phyloP scores from a whole-genome alignment of 352 stramenopile species.

The Aphanomyces cochlioides region DNA sequence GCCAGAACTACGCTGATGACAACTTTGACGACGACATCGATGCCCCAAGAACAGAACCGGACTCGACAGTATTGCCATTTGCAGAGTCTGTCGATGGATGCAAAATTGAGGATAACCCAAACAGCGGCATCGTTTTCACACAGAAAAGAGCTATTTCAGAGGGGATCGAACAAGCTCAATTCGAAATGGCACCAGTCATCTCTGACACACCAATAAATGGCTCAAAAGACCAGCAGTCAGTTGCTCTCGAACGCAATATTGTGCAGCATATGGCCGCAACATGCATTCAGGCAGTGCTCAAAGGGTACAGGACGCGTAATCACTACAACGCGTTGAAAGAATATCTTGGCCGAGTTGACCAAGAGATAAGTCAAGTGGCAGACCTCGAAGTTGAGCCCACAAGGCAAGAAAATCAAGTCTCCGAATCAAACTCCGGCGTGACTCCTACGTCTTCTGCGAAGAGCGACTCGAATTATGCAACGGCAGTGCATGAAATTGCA shows the following conservation, averaged over 20 bases:
- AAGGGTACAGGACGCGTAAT: not conserved
- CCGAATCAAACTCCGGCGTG: no score
- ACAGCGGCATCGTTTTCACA: not conserved
- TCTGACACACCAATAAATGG: not conserved
- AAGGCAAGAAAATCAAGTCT: conserved; percentile 17
- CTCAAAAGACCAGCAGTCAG: not conserved
- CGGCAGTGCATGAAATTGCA: conserved; percentile 41
- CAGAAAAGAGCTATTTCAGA: not conserved
- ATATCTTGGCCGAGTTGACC: not conserved
- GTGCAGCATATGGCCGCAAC: not conserved
- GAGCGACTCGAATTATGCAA: conserved; percentile 29
- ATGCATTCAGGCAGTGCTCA: conserved; percentile 4
- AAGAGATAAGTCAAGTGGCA: not conserved
- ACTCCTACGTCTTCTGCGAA: no score
- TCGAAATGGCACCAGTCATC: no score
- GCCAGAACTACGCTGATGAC: no score
- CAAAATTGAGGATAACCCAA: not conserved
- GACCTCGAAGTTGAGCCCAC: not conserved
- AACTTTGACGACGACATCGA: no score
- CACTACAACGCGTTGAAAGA: not conserved
- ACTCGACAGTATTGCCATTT: not conserved
- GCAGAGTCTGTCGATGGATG: not conserved
- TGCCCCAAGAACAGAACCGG: no score
- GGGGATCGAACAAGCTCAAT: not conserved
- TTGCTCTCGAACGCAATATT: not conserved